Evolutionary conservation across 2,329 filamentous ascomycete species (phyloP), one percentile per base, ranked within the genome.

Genomic region (Diaporthe humulicola): DNA sequence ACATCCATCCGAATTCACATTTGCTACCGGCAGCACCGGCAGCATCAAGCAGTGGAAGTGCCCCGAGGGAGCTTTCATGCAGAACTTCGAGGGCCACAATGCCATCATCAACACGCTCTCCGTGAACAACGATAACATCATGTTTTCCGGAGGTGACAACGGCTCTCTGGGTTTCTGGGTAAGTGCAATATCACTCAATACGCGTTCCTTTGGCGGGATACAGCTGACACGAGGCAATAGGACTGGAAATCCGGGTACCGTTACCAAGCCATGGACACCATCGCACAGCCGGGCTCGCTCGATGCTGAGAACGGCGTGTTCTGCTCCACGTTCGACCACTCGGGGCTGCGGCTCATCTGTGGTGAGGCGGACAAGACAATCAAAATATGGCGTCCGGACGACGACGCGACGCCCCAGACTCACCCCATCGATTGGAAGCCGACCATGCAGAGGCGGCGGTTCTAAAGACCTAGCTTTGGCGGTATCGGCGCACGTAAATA

Each of bases 1-100:
- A 4, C 97, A 99, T 82, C 97, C 97, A 0, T 92, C 91, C 75
- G 97, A 99, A 84, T 99, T 98, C 82, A 99, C 97, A 0, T 99
- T 99, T 82, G 97, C 97, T 6, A 96, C 92, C 75, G 97, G 94
- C 57, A 98, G 95, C 80, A 96, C 96, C 0, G 94, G 94, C 33
- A 96, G 94, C 82, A 98, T 99, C 86, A 99, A 99, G 88, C 97
- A 99, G 86, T 99, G 97, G 96, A 98, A 98, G 84, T 98, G 96
- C 79, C 97, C 97, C 1, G 95, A 98, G 82, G 97, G 96, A 50
- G 95, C 95, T 22, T 98, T 99, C 82, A 99, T 99, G 97, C 96
- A 98, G 84, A 98, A 98, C 82, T 98, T 98, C 81, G 95, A 98
- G 57, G 96, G 96, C 6, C 96, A 98, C 81, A 98, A 98, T 81